Conservation (phyloP, 768 basidiomycete genomes). For the Chlorophyllum brunneum region DNA sequence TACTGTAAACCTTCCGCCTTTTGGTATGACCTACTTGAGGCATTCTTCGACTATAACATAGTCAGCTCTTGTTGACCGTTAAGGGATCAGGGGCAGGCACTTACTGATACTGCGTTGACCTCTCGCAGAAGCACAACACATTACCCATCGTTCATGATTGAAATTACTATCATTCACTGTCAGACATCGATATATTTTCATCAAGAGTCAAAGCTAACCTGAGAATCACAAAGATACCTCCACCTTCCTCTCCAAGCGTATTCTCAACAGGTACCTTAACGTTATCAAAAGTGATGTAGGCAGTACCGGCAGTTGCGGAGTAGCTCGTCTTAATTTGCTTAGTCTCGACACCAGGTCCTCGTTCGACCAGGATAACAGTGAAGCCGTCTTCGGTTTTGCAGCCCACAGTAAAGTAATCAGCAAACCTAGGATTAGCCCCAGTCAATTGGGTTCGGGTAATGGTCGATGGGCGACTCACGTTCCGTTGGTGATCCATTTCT, state of each 20-base stretch:
- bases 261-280: slow-evolving; percentile 86
- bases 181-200: not conserved
- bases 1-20: not conserved
- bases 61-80: not conserved
- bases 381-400: slow-evolving; percentile 73
- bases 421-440: slow-evolving; percentile 30
- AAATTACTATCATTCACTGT: slow-evolving; percentile 58
- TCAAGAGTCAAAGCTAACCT: slow-evolving; percentile 16
- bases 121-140: slow-evolving; percentile 73
- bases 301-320: slow-evolving; percentile 83
- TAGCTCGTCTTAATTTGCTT: slow-evolving; percentile 69
- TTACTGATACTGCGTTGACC: slow-evolving; percentile 31
- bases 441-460: too few species aligned
- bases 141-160: slow-evolving; percentile 94
- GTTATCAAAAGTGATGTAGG: slow-evolving; percentile 77
- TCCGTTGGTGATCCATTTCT: slow-evolving; percentile 88
- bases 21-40: slow-evolving; percentile 52
- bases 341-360: slow-evolving; percentile 42
- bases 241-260: slow-evolving; percentile 53
- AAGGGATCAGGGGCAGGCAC: slow-evolving; percentile 8
- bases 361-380: slow-evolving; percentile 76
- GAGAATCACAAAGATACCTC: slow-evolving; percentile 35
- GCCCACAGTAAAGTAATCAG: slow-evolving; percentile 65
- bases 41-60: slow-evolving; percentile 69
- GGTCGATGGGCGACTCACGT: slow-evolving; percentile 34